Percentiles rank a stretch among this genome's conserved stretches.
These are phyloP conservation scores for Fomitopsis schrenkii DNA, from an alignment of 1,284 basidiomycete genomes.

Conservation along the genomic window DNA sequence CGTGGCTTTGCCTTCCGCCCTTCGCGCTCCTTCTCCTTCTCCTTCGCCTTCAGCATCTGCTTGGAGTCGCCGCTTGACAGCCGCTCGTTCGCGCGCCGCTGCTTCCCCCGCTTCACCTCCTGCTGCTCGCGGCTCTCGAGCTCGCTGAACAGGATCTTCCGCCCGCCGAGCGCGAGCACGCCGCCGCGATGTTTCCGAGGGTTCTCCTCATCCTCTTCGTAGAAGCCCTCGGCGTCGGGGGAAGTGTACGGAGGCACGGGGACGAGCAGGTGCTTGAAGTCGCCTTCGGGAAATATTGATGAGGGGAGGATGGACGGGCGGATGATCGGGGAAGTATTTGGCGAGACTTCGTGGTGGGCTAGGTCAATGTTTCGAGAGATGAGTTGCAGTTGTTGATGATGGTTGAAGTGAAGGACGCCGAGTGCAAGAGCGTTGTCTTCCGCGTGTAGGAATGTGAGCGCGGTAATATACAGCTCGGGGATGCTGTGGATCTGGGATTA, in stretches of 20 bases:
- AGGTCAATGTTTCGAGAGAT: conserved; percentile 53
- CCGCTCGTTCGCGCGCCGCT: conserved; percentile 44
- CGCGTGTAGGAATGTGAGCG: conserved; percentile 60
- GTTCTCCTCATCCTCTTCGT: conserved; percentile 25
- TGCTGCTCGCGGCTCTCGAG: conserved; percentile 41
- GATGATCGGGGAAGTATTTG: conserved; percentile 43
- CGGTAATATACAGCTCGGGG: conserved; percentile 72
- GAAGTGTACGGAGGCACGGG: conserved; percentile 39
- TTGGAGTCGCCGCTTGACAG: conserved; percentile 40
- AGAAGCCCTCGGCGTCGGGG: conserved; percentile 7
- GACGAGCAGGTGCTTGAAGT: conserved; percentile 40
- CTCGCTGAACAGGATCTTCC: conserved; percentile 57
- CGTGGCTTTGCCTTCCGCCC: conserved; percentile 48
- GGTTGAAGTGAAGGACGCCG: conserved; percentile 67
- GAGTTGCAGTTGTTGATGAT: conserved; percentile 56
- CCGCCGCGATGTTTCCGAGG: conserved; percentile 45
- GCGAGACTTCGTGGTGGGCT: conserved; percentile 49
- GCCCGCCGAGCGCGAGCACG: conserved; percentile 67
- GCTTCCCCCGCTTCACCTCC: conserved; percentile 50
- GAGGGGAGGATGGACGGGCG: conserved; percentile 33
- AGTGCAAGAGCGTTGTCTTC: conserved; percentile 45
- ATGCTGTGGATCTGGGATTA: conserved; percentile 40
- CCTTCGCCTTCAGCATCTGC: conserved; percentile 39
- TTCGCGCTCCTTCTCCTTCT: conserved; percentile 55
- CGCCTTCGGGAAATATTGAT: conserved; percentile 26